A percentile compares a stretch with the other conserved stretches of the same genome.
These are phyloP conservation scores for Eucalyptus polyanthemos DNA, from an alignment of 345 rosid genomes.

Conservation along the genomic window DNA sequence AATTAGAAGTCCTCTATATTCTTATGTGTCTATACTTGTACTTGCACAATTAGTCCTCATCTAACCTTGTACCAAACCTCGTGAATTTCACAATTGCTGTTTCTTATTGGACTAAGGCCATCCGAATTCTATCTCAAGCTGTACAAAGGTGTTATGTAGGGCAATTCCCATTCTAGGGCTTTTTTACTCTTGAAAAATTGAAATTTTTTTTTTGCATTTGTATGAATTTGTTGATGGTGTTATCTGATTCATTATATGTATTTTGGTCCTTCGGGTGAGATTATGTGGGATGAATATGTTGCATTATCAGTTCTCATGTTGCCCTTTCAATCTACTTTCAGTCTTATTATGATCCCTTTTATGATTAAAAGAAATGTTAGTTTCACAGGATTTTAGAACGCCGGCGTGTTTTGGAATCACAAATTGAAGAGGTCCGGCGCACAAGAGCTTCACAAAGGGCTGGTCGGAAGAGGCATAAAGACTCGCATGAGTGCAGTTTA, in stretches of 20 bases:
- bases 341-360: not conserved
- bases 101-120: not conserved
- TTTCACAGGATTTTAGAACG: conserved; percentile 60
- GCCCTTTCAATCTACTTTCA: not conserved
- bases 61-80: not conserved
- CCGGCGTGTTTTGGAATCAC: conserved; percentile 46
- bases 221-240: not conserved
- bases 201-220: not conserved
- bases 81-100: not conserved
- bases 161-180: not conserved
- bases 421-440: conserved; percentile 74
- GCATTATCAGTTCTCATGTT: not conserved
- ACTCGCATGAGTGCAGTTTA: conserved; percentile 29
- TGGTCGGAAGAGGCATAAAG: conserved; percentile 57
- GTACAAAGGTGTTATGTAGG: not conserved
- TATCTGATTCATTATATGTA: not conserved
- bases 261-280: not conserved
- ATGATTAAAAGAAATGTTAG: not conserved
- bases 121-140: not conserved
- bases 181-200: not conserved
- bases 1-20: not conserved
- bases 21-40: not conserved
- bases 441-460: conserved; percentile 85
- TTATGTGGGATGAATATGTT: not conserved
- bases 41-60: not conserved